Evolutionary conservation across 352 stramenopile species (phyloP).

Genomic region (Phytophthora sp.): DNA sequence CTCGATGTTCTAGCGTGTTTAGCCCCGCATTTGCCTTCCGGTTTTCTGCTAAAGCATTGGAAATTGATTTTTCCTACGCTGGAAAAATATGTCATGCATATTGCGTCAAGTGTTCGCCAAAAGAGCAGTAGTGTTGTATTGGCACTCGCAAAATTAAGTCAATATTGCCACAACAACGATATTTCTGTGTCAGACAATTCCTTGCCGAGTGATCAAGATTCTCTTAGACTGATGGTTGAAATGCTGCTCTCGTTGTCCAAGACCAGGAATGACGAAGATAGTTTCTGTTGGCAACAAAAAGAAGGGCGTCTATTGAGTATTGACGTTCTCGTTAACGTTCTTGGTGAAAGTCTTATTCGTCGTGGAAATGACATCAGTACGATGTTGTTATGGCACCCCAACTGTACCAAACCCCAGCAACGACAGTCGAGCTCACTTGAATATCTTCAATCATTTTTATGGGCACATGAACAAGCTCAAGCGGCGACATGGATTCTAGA

Average conservation of each 20-base stretch:
- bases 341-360: conserved; percentile 39
- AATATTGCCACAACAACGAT: not conserved
- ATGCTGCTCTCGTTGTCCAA: conserved; percentile 58
- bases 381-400: conserved; percentile 9
- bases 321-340: conserved; percentile 50
- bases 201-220: not conserved
- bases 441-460: conserved; percentile 11
- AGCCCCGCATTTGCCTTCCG: conserved; percentile 39
- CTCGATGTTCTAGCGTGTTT: conserved; percentile 66
- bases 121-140: conserved; percentile 58
- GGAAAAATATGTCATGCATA: conserved; percentile 75
- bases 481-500: conserved; percentile 48
- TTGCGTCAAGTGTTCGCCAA: conserved; percentile 71
- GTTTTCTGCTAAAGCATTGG: conserved; percentile 76
- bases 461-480: conserved; percentile 26
- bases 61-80: conserved; percentile 71
- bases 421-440: not conserved
- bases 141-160: conserved; percentile 42
- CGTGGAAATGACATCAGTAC: not conserved
- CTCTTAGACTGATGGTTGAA: conserved; percentile 47
- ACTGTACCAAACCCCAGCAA: not conserved
- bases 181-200: not conserved
- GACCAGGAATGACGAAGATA: conserved; percentile 8
- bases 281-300: conserved; percentile 66
- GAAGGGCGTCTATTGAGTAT: conserved; percentile 78